Evolutionary conservation across 371 early-diverging fungal genomes (phyloP).

Genomic region (Mycotypha africana): DNA sequence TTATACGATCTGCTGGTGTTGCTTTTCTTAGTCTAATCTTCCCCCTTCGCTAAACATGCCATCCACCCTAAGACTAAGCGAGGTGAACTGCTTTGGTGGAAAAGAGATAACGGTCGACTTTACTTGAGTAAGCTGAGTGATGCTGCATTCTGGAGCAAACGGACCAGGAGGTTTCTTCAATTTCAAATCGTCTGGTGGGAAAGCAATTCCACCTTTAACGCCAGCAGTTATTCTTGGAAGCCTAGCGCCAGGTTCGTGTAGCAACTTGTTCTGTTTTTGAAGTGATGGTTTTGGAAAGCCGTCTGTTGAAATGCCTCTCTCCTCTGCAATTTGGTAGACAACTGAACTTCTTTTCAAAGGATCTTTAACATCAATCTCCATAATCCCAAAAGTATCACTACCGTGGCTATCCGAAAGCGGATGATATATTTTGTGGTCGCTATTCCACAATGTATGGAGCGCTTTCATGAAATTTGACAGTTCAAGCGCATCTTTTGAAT

Average conservation of each 20-base stretch:
- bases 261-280: no score
- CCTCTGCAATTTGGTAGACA: constrained; percentile 4
- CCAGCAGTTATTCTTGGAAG: neutral
- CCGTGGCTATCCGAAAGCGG: neutral
- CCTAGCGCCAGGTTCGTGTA: no score
- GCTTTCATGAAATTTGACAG: constrained; percentile 7
- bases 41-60: constrained; percentile 8
- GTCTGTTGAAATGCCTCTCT: neutral
- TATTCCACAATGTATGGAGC: neutral
- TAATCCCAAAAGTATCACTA: neutral
- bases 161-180: no score
- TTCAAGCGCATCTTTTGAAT: constrained; percentile 2
- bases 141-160: no score
- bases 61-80: constrained; percentile 1
- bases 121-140: constrained; percentile 2
- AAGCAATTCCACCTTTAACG: neutral
- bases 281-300: neutral
- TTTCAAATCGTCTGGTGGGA: no score
- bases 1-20: neutral
- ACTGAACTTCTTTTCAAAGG: neutral
- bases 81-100: neutral
- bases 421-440: neutral
- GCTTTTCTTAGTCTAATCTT: neutral
- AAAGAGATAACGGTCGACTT: neutral
- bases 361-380: constrained; percentile 4